A percentile compares a stretch with the other conserved stretches of the same genome.
These are phyloP conservation scores for Saposhnikovia divaricata DNA, from an alignment of 129 eudicot genomes.

Conservation along the genomic window DNA sequence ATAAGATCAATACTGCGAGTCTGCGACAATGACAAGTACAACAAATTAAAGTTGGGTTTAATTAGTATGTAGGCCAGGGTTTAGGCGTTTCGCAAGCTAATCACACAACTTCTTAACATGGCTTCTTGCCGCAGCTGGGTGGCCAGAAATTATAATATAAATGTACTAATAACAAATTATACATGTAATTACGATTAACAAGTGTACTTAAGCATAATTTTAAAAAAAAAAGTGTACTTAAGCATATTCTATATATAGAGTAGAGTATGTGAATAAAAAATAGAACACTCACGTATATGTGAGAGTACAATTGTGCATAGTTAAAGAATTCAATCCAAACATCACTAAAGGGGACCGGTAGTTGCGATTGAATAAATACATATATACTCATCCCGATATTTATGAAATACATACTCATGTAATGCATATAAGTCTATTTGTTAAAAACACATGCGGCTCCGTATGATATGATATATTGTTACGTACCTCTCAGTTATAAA, in stretches of 20 bases:
- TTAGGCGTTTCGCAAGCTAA: background rate
- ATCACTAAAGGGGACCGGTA: too few species aligned
- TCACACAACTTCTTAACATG: background rate
- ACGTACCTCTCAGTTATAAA: background rate
- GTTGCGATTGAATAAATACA: too few species aligned
- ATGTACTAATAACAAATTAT: too few species aligned
- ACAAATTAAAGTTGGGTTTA: background rate
- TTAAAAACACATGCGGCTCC: background rate
- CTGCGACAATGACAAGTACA: background rate
- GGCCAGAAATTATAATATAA: background rate
- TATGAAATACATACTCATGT: too few species aligned
- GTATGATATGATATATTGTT: background rate
- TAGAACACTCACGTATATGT: background rate
- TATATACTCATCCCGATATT: too few species aligned
- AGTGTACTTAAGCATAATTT: background rate
- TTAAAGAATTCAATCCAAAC: background rate
- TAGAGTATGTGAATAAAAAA: too few species aligned
- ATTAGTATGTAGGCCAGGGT: background rate
- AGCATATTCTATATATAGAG: background rate
- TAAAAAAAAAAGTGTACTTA: background rate
- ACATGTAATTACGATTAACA: background rate
- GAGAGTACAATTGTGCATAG: background rate
- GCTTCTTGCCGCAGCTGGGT: background rate
- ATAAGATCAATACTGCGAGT: background rate
- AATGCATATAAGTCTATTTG: too few species aligned